Evolutionary conservation across 306 rosid genomes (phyloP), one percentile per base, ranked within the genome.

Genomic region (Glycine tomentella): DNA sequence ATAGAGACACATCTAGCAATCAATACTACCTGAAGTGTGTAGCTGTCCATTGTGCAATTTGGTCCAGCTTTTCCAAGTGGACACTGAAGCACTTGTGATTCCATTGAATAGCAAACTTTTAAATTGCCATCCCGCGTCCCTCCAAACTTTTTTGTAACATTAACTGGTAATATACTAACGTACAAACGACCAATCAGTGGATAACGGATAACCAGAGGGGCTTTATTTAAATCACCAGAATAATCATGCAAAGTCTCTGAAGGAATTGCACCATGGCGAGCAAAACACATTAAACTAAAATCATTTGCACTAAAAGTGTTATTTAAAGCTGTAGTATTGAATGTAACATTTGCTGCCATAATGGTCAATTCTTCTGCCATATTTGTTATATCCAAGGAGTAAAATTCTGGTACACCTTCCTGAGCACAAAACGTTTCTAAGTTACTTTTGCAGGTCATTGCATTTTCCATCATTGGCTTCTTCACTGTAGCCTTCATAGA

Each of bases 241-340:
- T 84, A 90, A 79, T 96, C 99, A 78, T 90, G 84, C 87, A 86
- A 80, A 55, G 82, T 53, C 3, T 75, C 87, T 9, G 97, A 90
- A 88, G 99, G 97, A 74, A 96, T 81, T 52, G 97, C 94, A 68
- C 98, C 98, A 58, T 88, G 96, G 72, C 94, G 98, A 75, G 85
- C 97, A 63, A 82, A 92, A 80, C 96, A 89, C 89, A 76, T 84
- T 76, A 96, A 84, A 64, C 67, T 87, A 72, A 88, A 53, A 70
- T 81, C 93, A 81, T 77, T 64, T 40, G 61, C 76, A 66, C 84
- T 77, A 46, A 79, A 80, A 81, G 68, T 52, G 59, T 58, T 87
- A 84, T 80, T 76, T 77, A 86, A 83, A 64, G 84, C 51, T 65
- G 87, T 77, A 52, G n/a, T 76, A 68, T 86, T 88, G 81, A 89